Conservation (phyloP, 345 rosid species). For the Excoecaria cochinchinensis region DNA sequence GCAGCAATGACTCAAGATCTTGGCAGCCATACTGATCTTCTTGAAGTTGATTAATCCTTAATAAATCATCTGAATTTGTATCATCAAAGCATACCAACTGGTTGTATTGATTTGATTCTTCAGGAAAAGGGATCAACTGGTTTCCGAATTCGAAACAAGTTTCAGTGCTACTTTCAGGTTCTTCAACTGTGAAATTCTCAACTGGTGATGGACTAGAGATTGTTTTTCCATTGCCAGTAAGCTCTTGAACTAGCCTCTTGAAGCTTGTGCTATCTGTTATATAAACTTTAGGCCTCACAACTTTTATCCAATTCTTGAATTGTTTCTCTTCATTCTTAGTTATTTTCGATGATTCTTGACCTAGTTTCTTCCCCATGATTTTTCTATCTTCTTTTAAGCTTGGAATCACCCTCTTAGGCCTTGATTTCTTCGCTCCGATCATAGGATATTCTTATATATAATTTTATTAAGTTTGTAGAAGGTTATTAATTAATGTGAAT, state of each 20-base stretch:
- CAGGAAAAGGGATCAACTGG: background rate
- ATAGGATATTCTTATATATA: background rate
- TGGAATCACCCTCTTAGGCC: background rate
- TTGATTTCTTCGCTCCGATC: background rate
- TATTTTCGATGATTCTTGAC: conserved; percentile 18
- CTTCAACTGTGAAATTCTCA: background rate
- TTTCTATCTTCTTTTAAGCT: background rate
- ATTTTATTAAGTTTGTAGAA: too few relatives aligned
- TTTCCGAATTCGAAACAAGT: background rate
- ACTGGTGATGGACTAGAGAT: too few relatives aligned
- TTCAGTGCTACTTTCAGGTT: background rate
- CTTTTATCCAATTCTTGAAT: conserved; percentile 20
- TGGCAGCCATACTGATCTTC: background rate
- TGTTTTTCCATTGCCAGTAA: background rate
- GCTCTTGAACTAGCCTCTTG: conserved; percentile 41
- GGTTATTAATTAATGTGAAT: too few relatives aligned
- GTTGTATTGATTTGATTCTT: background rate
- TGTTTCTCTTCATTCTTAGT: conserved; percentile 10
- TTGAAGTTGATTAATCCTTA: background rate
- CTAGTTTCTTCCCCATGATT: conserved; percentile 39
- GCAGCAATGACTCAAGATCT: conserved; percentile 8
- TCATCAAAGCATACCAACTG: background rate
- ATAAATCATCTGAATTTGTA: background rate
- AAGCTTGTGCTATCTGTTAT: conserved; percentile 43
- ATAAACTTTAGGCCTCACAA: conserved; percentile 42